Conservation (phyloP, 1,139 yeast species). For the Pichia sp. region DNA sequence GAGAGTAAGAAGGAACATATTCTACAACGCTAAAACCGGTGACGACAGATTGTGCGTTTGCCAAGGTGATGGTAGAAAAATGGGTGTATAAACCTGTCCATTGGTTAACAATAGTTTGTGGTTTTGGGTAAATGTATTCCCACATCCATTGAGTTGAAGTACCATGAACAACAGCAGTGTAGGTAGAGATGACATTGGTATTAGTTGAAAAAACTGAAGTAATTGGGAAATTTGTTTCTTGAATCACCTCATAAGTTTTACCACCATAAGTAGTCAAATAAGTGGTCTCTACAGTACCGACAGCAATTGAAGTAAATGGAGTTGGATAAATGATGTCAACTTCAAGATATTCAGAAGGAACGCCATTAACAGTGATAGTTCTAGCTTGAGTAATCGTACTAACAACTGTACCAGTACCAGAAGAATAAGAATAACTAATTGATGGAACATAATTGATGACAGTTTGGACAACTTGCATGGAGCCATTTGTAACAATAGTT, state of each 20-base stretch:
- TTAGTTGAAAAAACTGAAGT: background rate
- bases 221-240: slow-evolving; percentile 5
- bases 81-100: slow-evolving; percentile 1
- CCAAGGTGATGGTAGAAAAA: background rate
- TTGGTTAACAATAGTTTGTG: background rate
- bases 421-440: background rate
- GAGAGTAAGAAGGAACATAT: slow-evolving; percentile 3
- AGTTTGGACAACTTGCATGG: background rate
- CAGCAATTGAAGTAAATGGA: slow-evolving; percentile 2
- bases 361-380: background rate
- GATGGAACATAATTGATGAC: background rate
- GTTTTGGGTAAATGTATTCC: slow-evolving; percentile 5
- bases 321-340: slow-evolving; percentile 3
- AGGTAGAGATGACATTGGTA: slow-evolving; percentile 1
- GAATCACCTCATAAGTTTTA: slow-evolving; percentile 2
- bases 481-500: background rate
- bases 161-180: slow-evolving; percentile 2
- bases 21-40: background rate
- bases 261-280: slow-evolving; percentile 1
- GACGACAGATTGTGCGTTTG: background rate
- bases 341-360: background rate
- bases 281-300: slow-evolving; percentile 1
- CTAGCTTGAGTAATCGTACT: background rate
- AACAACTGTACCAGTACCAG: background rate
- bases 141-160: slow-evolving; percentile 7